Conservation (phyloP, 345 rosid genomes). For the Syzygium aromaticum region DNA sequence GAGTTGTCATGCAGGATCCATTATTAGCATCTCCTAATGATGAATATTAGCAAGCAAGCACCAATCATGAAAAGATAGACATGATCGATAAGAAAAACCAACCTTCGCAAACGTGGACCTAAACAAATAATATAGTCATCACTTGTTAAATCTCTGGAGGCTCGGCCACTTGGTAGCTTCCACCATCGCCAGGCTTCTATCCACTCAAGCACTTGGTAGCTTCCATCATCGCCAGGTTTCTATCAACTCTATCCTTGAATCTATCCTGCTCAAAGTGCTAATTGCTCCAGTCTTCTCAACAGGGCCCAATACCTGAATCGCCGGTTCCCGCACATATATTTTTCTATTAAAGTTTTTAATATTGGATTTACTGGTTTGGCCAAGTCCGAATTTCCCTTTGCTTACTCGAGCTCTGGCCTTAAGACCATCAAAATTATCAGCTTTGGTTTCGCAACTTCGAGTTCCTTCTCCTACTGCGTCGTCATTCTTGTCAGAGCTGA, state of each 20-base stretch:
- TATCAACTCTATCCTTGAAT: slow-evolving; percentile 47
- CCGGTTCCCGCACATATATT: slow-evolving; percentile 12
- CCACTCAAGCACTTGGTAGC: slow-evolving; percentile 11
- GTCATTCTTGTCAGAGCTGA: slow-evolving; percentile 6
- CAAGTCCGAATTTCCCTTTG: slow-evolving; percentile 12
- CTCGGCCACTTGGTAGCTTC: not conserved
- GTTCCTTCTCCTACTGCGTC: slow-evolving; percentile 18
- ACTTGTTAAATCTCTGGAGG: not conserved
- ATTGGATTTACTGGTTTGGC: slow-evolving; percentile 32
- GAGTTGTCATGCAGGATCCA: not conserved
- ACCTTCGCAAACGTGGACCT: not conserved
- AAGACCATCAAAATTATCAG: slow-evolving; percentile 1
- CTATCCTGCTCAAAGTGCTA: slow-evolving; percentile 42
- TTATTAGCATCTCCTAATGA: not conserved
- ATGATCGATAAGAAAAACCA: not conserved
- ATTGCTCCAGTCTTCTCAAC: slow-evolving; percentile 29
- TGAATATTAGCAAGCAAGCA: not conserved
- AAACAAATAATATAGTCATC: not conserved
- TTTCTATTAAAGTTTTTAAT: slow-evolving; percentile 12
- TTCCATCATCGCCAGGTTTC: slow-evolving; percentile 50
- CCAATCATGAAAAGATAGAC: not conserved
- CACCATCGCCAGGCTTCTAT: slow-evolving; percentile 54
- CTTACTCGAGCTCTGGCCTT: not conserved
- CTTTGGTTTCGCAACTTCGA: slow-evolving; percentile 2
- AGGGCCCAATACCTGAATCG: slow-evolving; percentile 14